Base-by-base conservation (phyloP, 768 basidiomycete species). In the Xerocomellus intermedius region DNA sequence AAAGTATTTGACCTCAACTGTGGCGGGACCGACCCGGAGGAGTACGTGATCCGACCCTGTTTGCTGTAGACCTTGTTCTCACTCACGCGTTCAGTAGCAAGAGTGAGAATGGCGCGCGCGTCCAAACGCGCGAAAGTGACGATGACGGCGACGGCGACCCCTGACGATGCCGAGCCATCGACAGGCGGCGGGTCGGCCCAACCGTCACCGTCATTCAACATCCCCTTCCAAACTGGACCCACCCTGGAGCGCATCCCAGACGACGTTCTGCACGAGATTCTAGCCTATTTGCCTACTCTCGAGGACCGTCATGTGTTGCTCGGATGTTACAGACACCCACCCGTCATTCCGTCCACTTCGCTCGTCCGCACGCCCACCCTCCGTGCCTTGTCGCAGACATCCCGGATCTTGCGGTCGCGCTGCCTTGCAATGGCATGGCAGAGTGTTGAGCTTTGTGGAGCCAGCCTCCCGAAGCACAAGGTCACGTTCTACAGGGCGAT, bases 351-450 rank as follows among this genome's bases (percentile, higher is more conserved):
- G 2, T 28, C 43, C 1, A 3, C 30, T 5, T 5, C 8, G 9
- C 53, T 53, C 37, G 41, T n/a, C 45, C 50, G 50, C 9, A 45
- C 47, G 10, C 42, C 37, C 17, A 38, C 36, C 32, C 46, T 52
- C n/a, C 50, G 50, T 1, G 56, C 42, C 2, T n/a, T 62, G 24
- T 62, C 57, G 4, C 22, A 38, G 38, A 62, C 52, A 13, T 56
- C 46, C 2, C 38, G 51, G 7, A 19, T 56, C 2, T 38, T 63
- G 12, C 51, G 62, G 13, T 51, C 49, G 3, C 57, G 54, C 24
- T 63, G 57, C 42, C 50, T 59, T 16, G 42, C 39, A 5, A 49
- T 63, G 54, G 61, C 57, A 13, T 63, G 61, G 62, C 52, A 14
- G 26, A 52, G 33, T 12, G 5, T 56, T 4, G 49, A 54, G 4